Evolutionary conservation across 2,329 filamentous ascomycete genomes (phyloP), one percentile per base, ranked within the genome.

Genomic region (Didymella segeticola): DNA sequence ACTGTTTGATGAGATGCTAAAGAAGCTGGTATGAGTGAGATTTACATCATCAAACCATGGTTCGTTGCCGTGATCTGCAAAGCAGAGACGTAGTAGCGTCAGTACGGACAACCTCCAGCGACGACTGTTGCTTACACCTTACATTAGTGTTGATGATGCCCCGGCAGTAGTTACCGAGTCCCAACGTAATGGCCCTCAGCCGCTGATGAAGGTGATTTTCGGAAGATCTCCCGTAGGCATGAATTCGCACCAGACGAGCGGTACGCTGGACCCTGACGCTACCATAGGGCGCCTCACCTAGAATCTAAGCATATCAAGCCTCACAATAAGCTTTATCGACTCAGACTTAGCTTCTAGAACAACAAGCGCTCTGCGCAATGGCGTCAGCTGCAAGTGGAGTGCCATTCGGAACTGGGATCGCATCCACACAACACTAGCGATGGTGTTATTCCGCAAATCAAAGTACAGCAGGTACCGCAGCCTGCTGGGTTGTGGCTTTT

Each of bases 191-290:
- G 29, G 25, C 25, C 26, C 34, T 30, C 6, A 23, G 43, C 26
- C 34, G 15, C 33, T 38, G 43, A 39, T 34, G 25, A 23, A 47
- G 12, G n/a, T 31, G 26, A 22, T 38, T 11, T 39, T 47, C 43
- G 43, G 43, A 39, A 47, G 33, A 38, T 47, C 43, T 47, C 43
- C 43, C 33, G 43, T 23, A 14, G 12, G 2, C 12, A 31, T 17
- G 25, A 34, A 47, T 12, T 47, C 43, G 43, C 25, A 31, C 43
- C 34, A 31, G 8, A 15, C 12, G 7, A 19, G 7, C 19, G 43
- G 43, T 38, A 47, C 33, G 12, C 22, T 37, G 15, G 23, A 37
- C 43, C 31, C 31, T 46, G 31, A 5, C 14, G 20, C 31, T 34
- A n/a, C n/a, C n/a, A 3, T 23, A n/a, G 14, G 25, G 12, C 19